Conservation (phyloP, 202 grass and related monocot species). For the Eragrostis tef region DNA sequence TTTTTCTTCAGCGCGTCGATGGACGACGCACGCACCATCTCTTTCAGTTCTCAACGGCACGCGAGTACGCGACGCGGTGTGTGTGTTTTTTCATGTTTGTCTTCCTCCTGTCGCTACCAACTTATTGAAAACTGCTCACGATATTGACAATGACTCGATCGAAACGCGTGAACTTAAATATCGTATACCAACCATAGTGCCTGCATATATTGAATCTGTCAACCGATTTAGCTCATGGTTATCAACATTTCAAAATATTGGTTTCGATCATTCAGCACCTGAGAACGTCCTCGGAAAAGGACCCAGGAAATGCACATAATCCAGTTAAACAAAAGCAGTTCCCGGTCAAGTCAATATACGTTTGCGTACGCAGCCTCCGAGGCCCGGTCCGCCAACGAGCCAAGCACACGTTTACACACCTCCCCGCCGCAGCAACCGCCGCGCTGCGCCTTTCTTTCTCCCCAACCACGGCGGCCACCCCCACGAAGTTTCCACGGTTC, state of each 20-base stretch:
- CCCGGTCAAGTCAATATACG: neutral
- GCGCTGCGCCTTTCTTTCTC: neutral
- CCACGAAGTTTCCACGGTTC: neutral
- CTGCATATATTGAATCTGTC: neutral
- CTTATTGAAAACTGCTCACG: neutral
- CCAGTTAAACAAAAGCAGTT: neutral
- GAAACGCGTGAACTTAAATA: neutral
- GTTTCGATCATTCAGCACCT: neutral
- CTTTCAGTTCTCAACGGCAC: neutral
- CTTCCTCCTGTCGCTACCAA: neutral
- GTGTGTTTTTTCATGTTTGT: neutral
- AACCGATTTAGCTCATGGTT: no score
- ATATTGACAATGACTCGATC: neutral
- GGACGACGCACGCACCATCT: neutral
- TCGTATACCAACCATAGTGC: neutral
- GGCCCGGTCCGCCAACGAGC: neutral
- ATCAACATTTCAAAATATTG: no score
- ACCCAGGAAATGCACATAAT: no score
- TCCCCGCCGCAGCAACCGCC: neutral
- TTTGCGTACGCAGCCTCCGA: neutral
- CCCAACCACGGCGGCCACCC: neutral
- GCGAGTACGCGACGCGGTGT: neutral
- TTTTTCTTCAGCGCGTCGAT: constrained; percentile 29
- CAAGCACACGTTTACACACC: neutral
- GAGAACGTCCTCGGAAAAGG: neutral